Conservation (phyloP, 1,284 basidiomycete genomes). For the Cutaneotrichosporon daszewskae region DNA sequence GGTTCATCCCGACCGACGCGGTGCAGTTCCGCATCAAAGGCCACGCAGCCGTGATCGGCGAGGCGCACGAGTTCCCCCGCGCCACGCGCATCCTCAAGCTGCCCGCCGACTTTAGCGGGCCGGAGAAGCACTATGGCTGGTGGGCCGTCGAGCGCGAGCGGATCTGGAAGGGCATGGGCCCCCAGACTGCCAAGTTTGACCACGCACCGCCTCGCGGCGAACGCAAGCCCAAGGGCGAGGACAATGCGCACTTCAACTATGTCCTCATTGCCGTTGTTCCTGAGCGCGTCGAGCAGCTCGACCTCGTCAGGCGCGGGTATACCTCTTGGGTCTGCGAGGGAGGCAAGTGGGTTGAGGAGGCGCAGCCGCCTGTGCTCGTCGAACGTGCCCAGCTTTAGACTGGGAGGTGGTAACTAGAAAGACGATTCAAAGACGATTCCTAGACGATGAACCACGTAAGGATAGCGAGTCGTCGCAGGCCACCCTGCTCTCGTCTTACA, state of each 20-base stretch:
- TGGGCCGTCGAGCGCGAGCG: background rate
- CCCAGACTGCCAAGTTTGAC: slow-evolving; percentile 3
- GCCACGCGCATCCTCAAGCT: background rate
- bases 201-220: slow-evolving; percentile 3
- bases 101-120: background rate
- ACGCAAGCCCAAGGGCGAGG: slow-evolving; percentile 1
- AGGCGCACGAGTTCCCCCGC: slow-evolving; percentile 3
- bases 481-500: no score
- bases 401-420: no score
- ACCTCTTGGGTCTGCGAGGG: slow-evolving; percentile 4
- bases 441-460: no score
- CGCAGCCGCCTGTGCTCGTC: no score
- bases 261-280: slow-evolving; percentile 6
- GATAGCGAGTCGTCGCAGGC: no score
- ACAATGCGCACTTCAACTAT: slow-evolving; percentile 11
- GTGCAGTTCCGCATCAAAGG: slow-evolving; percentile 16
- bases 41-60: slow-evolving; percentile 6
- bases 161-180: background rate
- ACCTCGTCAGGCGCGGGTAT: background rate
- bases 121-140: slow-evolving; percentile 5
- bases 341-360: no score
- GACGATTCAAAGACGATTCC: no score
- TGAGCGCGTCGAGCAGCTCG: slow-evolving; percentile 7
- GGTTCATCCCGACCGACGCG: slow-evolving; percentile 6
- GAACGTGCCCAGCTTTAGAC: no score